phyloP scores from a whole-genome alignment of 768 basidiomycete genomes.

The Lactifluus pinguis region DNA sequence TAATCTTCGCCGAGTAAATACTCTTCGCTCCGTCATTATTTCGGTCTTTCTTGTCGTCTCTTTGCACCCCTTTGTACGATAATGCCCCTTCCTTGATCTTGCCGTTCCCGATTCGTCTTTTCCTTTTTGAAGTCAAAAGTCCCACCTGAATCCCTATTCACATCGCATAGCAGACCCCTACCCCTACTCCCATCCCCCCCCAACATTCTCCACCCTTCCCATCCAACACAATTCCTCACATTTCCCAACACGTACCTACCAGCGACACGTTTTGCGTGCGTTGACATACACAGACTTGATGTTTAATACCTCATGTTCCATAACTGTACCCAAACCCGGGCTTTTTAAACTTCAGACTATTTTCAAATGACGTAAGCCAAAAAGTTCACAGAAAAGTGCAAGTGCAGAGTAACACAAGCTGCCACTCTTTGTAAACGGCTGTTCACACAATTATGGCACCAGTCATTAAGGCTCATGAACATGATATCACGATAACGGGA shows the following conservation, averaged over 20 bases:
- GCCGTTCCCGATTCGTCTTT: not conserved
- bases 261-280: too few species aligned
- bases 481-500: conserved; percentile 34
- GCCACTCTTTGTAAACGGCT: too few species aligned
- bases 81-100: not conserved
- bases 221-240: not conserved
- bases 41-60: not conserved
- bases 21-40: not conserved
- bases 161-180: not conserved
- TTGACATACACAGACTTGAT: too few species aligned
- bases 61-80: conserved; percentile 1
- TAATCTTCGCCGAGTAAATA: not conserved
- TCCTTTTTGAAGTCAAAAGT: not conserved
- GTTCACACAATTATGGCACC: conserved; percentile 38
- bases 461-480: conserved; percentile 50
- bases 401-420: too few species aligned
- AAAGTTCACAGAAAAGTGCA: too few species aligned
- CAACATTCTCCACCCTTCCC: not conserved
- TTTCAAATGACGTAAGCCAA: too few species aligned
- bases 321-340: too few species aligned
- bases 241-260: too few species aligned
- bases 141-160: conserved; percentile 2
- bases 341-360: too few species aligned
- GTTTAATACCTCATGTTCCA: too few species aligned
- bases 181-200: not conserved